Percentiles rank a stretch among this genome's conserved stretches.
These are phyloP conservation scores for Rhizopogon vinicolor DNA, from an alignment of 768 basidiomycete genomes.

Conservation along the genomic window DNA sequence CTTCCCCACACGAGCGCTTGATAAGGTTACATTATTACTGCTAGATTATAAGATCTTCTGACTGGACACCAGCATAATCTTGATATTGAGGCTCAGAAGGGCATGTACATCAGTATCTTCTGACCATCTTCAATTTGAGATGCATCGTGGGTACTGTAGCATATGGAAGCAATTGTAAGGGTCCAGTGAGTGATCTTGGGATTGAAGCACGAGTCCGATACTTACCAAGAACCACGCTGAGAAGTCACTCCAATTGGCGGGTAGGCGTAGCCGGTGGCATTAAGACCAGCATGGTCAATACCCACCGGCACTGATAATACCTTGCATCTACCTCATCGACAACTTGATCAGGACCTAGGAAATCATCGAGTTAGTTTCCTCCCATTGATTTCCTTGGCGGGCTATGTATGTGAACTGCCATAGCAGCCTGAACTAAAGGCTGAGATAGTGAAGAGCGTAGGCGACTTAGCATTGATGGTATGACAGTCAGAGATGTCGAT, in stretches of 20 bases:
- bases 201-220: too few relatives aligned
- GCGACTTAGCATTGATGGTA: too few relatives aligned
- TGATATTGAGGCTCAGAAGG: conserved; percentile 48
- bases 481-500: too few relatives aligned
- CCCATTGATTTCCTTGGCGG: too few relatives aligned
- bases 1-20: neutral
- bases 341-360: too few relatives aligned
- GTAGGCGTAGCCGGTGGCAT: neutral
- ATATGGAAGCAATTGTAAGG: conserved; percentile 65
- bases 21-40: neutral
- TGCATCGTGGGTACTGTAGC: conserved; percentile 77
- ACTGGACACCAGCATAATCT: neutral
- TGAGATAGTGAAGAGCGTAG: too few relatives aligned
- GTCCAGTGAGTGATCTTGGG: conserved; percentile 35
- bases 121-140: conserved; percentile 78
- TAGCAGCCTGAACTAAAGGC: too few relatives aligned
- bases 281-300: neutral
- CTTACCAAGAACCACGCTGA: too few relatives aligned
- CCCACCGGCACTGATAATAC: conserved; percentile 49
- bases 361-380: too few relatives aligned
- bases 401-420: too few relatives aligned
- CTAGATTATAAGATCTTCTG: neutral
- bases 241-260: too few relatives aligned
- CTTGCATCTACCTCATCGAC: conserved; percentile 21
- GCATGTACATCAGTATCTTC: conserved; percentile 36